Evolutionary conservation across 495 filamentous ascomycete species (phyloP).

Genomic region (Hypomontagnella monticulosa): DNA sequence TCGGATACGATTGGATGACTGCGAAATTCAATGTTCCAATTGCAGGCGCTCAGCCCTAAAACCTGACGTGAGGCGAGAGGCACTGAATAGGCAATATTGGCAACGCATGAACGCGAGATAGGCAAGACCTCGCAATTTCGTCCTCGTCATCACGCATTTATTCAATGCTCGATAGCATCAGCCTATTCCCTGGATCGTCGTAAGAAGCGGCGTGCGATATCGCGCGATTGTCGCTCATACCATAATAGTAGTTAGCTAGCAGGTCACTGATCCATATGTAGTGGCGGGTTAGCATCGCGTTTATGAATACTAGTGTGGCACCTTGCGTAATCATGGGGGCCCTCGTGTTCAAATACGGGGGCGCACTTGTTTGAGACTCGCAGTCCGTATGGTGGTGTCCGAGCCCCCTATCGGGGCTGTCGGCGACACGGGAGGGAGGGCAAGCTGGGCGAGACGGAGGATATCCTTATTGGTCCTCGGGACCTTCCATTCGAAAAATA

Average conservation of each 20-base stretch:
- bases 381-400: constrained; percentile 12
- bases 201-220: constrained; percentile 3
- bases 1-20: constrained; percentile 18
- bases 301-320: background rate
- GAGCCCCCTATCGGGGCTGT: constrained; percentile 17
- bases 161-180: constrained; percentile 7
- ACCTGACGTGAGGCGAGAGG: constrained; percentile 42
- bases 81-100: constrained; percentile 11
- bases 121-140: constrained; percentile 5
- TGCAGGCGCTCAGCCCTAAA: constrained; percentile 34
- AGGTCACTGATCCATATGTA: background rate
- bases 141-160: constrained; percentile 3
- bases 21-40: background rate
- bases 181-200: constrained; percentile 14
- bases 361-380: constrained; percentile 1
- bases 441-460: constrained; percentile 21
- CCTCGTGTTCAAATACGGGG: constrained; percentile 36
- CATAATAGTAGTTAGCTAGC: too few species aligned
- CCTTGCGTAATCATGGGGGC: constrained; percentile 29
- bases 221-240: background rate
- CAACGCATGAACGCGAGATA: constrained; percentile 18
- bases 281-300: constrained; percentile 17
- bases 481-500: constrained; percentile 4
- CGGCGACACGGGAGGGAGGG: background rate
- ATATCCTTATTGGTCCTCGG: constrained; percentile 28